A percentile compares a stretch with the other conserved stretches of the same genome.
Evolutionary conservation across 2,329 filamentous ascomycete species (phyloP).

Genomic region (Cryphonectria japonica): DNA sequence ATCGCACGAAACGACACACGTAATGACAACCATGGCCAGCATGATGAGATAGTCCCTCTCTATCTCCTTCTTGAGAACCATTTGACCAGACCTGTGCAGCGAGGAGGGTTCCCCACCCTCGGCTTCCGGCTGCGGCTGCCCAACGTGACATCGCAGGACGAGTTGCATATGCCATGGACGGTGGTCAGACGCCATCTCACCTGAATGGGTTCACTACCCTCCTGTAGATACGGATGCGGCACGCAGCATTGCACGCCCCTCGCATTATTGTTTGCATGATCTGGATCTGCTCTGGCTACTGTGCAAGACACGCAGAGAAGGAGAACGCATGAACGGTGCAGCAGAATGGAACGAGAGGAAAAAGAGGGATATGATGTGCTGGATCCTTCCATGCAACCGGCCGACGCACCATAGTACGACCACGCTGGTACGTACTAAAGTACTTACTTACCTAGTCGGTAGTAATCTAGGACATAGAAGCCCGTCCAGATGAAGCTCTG

Average conservation of each 20-base stretch:
- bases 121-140: slow-evolving; percentile 20
- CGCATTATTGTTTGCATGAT: not conserved
- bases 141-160: slow-evolving; percentile 21
- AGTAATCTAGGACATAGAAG: not conserved
- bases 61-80: not conserved
- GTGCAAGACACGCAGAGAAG: not conserved
- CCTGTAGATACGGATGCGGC: not conserved
- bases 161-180: slow-evolving; percentile 9
- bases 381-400: not conserved
- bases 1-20: not conserved
- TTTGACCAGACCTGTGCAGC: slow-evolving; percentile 3
- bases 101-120: slow-evolving; percentile 1
- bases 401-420: not conserved
- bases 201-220: not conserved
- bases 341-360: not conserved
- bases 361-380: not conserved
- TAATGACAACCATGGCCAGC: not conserved
- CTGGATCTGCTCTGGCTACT: not conserved
- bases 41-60: not conserved
- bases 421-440: not conserved
- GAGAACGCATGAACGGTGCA: not conserved
- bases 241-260: not conserved
- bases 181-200: not conserved
- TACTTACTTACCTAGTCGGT: not conserved
- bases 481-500: not conserved